Conservation (phyloP, 768 basidiomycete species). For the Mycena latifolia region DNA sequence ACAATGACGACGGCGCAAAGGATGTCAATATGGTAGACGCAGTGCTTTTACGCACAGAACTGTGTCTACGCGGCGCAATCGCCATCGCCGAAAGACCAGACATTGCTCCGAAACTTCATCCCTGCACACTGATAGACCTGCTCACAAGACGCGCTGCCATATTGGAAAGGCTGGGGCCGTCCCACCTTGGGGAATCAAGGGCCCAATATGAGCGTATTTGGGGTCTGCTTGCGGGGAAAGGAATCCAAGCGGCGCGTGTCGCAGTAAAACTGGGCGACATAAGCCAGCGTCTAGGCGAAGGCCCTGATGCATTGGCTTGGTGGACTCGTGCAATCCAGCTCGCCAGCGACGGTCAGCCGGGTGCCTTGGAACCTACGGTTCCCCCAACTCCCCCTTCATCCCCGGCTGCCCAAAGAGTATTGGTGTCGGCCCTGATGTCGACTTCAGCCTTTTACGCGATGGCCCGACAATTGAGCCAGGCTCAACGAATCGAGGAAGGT, state of each 20-base stretch:
- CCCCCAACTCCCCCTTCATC: constrained; percentile 62
- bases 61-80: constrained; percentile 64
- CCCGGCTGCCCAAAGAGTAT: constrained; percentile 72
- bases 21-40: constrained; percentile 63
- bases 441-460: constrained; percentile 78
- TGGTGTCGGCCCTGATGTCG: constrained; percentile 74
- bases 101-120: constrained; percentile 55
- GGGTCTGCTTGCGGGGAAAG: constrained; percentile 54
- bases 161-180: constrained; percentile 71
- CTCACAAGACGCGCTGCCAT: constrained; percentile 65
- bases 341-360: constrained; percentile 46
- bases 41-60: constrained; percentile 65
- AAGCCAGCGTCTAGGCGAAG: constrained; percentile 64
- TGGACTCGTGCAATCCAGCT: constrained; percentile 73
- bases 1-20: constrained; percentile 46
- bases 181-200: constrained; percentile 66
- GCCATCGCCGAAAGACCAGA: constrained; percentile 56
- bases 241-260: constrained; percentile 61
- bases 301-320: constrained; percentile 71
- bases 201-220: constrained; percentile 71
- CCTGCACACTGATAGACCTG: constrained; percentile 67
- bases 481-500: constrained; percentile 67
- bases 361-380: constrained; percentile 43
- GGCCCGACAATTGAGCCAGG: constrained; percentile 65
- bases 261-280: constrained; percentile 80